Conservation (phyloP, 495 filamentous ascomycete genomes). For the Hyphodiscus hymeniophilus region DNA sequence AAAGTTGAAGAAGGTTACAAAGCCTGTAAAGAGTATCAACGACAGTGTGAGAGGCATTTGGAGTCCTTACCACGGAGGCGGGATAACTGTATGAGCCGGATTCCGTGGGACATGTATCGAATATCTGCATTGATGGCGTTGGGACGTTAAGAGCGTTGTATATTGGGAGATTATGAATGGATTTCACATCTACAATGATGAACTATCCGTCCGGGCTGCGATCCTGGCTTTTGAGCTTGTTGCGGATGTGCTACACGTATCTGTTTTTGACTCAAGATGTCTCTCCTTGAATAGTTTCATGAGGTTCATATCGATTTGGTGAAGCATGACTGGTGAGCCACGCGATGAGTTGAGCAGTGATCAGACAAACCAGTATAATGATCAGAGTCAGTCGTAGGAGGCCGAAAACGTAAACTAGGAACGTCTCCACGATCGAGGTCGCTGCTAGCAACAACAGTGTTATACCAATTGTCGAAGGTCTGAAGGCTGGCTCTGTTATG, state of each 20-base stretch:
- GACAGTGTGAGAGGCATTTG: constrained; percentile 92
- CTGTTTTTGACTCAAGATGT: neutral
- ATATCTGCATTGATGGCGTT: constrained; percentile 12
- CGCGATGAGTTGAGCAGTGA: neutral
- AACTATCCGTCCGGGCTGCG: neutral
- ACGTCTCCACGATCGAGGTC: neutral
- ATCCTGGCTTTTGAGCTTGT: neutral
- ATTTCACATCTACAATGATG: too few relatives aligned
- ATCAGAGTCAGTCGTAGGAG: neutral
- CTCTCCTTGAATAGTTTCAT: too few relatives aligned
- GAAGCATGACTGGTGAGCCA: neutral
- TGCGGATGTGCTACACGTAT: neutral
- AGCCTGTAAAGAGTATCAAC: constrained; percentile 79
- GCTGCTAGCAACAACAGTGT: neutral
- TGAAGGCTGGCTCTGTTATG: neutral
- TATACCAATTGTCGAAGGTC: neutral
- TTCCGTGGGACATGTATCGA: constrained; percentile 4
- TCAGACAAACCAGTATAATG: neutral
- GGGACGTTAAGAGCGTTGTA: constrained; percentile 1
- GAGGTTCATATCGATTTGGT: neutral
- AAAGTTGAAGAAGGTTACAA: constrained; percentile 70
- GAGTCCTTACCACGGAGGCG: constrained; percentile 77
- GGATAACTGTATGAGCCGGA: constrained; percentile 16
- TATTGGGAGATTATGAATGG: neutral
- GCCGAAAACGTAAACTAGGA: neutral